phyloP scores from a whole-genome alignment of 768 basidiomycete species.

The Mycena amicta region DNA sequence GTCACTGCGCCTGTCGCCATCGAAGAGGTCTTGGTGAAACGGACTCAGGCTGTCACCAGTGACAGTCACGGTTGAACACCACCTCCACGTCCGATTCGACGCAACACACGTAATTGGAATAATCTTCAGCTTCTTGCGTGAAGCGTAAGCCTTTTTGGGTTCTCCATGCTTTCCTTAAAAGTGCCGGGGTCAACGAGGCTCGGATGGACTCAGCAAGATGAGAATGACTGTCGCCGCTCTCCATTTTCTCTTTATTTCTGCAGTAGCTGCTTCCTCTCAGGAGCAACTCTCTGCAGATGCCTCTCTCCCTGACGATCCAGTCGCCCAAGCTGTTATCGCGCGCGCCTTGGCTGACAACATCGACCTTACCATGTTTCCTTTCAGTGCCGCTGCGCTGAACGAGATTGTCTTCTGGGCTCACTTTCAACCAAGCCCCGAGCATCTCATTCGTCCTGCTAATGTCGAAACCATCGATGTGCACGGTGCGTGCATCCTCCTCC shows the following conservation, averaged over 20 bases:
- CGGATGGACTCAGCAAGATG: no score
- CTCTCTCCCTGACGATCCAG: constrained; percentile 8
- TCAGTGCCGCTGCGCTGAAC: constrained; percentile 11
- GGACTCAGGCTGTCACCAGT: background rate
- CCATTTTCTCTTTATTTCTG: no score
- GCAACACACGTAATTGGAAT: no score
- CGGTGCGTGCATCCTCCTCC: constrained; percentile 5
- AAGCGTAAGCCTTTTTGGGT: no score
- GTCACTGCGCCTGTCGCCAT: constrained; percentile 29
- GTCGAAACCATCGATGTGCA: constrained; percentile 9
- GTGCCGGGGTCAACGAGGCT: no score
- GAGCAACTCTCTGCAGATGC: background rate
- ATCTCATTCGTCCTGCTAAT: background rate
- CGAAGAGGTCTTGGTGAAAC: background rate
- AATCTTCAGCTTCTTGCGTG: no score
- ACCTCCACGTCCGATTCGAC: no score
- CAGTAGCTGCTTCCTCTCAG: no score
- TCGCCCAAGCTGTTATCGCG: constrained; percentile 1
- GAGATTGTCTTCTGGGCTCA: constrained; percentile 15
- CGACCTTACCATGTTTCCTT: background rate
- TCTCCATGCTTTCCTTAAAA: no score
- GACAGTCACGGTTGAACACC: background rate
- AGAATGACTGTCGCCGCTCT: no score
- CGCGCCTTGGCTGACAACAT: constrained; percentile 14
- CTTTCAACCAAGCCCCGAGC: background rate